Percentiles rank a stretch among this genome's conserved stretches.
Conservation (phyloP, 1,284 basidiomycete genomes). For the Spongiforma sp. region DNA sequence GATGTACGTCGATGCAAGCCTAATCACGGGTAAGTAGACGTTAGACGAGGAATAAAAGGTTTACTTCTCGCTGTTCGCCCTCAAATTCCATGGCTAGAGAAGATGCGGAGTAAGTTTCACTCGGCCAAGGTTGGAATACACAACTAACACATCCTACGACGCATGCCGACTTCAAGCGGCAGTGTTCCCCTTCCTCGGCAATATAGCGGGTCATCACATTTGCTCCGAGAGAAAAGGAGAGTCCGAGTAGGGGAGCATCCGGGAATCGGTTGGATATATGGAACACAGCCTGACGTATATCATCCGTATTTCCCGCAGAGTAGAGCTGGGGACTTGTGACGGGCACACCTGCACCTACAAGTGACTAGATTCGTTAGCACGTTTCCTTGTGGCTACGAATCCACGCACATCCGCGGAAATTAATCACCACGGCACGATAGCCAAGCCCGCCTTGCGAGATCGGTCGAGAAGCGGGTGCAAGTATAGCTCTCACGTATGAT, state of each 20-base stretch:
- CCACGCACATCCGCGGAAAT: constrained; percentile 88
- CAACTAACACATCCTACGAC: constrained; percentile 78
- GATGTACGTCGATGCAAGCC: constrained; percentile 68
- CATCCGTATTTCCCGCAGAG: constrained; percentile 86
- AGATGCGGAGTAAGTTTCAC: constrained; percentile 18
- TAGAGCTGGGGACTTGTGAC: constrained; percentile 84
- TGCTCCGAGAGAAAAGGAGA: constrained; percentile 95
- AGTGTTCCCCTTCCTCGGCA: constrained; percentile 82
- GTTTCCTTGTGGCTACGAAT: constrained; percentile 15
- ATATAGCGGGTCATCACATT: constrained; percentile 93
- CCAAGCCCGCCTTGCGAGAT: constrained; percentile 81
- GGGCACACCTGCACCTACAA: constrained; percentile 80
- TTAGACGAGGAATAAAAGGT: constrained; percentile 27
- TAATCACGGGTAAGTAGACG: constrained; percentile 32
- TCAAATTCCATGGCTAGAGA: constrained; percentile 77
- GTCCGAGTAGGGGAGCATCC: constrained; percentile 79
- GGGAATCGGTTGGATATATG: constrained; percentile 82
- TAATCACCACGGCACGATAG: constrained; percentile 87
- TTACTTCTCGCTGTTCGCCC: constrained; percentile 62
- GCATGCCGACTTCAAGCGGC: constrained; percentile 79
- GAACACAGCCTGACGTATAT: constrained; percentile 82
- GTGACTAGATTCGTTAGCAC: constrained; percentile 13
- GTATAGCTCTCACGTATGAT: constrained; percentile 83
- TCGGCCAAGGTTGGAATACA: constrained; percentile 8
- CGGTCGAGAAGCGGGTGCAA: constrained; percentile 73